Evolutionary conservation across 352 stramenopile genomes (phyloP), one percentile per base, ranked within the genome.

Genomic region (Phytophthora tubulina): DNA sequence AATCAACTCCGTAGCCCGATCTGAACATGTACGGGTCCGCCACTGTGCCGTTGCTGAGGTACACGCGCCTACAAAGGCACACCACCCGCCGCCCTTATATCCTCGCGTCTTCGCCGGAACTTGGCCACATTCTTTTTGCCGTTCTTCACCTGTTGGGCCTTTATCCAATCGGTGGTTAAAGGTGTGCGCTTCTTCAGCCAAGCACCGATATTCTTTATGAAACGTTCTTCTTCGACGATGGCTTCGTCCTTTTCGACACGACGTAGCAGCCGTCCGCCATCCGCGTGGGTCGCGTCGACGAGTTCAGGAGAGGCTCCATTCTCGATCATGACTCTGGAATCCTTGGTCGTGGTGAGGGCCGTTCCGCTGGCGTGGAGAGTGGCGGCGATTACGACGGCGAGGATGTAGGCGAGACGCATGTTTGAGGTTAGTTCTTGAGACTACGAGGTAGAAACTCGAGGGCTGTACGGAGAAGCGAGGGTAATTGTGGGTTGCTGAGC

Each of bases 301-400:
- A 11, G 35, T 6, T 7, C 11, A 17, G 45, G 21, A 6, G 46
- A 35, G 11, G 50, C 50, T 9, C 7, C 50, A n/a, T 32, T 45
- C 33, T 27, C 15, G 17, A 42, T 41, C 8, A 9, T 32, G 0
- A 21, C 21, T 15, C 33, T 45, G 4, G 10, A 14, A 30, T 33
- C 13, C 50, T 57, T 45, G 15, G n/a, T 32, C 15, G 14, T 32
- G 15, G 32, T 3, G 33, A 57, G 32, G 3, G 50, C 50, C 17
- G 15, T 57, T 15, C 50, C 50, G 11, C 50, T 57, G 32, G 50
- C 33, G 33, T 45, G 33, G 36, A 57, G 50, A 31, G 33, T 33
- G 15, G 33, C n/a, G 10, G 33, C 15, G 17, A 57, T 57, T 30
- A 45, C 32, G 2, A 57, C 14, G 5, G 33, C 33, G 50, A 57